Evolutionary conservation across 2,329 filamentous ascomycete species (phyloP).

Genomic region (Davidsoniella virescens): DNA sequence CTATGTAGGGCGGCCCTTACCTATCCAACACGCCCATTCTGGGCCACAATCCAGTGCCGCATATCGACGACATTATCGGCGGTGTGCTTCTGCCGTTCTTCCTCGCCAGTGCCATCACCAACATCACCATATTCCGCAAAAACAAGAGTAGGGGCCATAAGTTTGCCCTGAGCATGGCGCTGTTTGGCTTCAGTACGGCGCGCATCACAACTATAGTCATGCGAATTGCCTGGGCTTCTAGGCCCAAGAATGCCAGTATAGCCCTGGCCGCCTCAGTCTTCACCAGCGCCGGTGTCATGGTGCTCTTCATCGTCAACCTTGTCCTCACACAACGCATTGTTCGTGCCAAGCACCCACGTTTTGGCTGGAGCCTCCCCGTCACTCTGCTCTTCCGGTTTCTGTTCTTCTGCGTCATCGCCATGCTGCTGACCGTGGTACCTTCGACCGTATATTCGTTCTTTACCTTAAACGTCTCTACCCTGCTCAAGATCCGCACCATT

Average conservation of each 20-base stretch:
- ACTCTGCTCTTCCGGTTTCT: conserved; percentile 38
- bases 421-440: conserved; percentile 50
- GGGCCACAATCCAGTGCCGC: conserved; percentile 39
- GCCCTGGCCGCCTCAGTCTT: conserved; percentile 51
- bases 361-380: conserved; percentile 50
- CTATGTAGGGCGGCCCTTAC: conserved; percentile 1
- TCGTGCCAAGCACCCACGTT: conserved; percentile 50
- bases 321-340: conserved; percentile 62
- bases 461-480: conserved; percentile 37
- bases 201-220: conserved; percentile 34
- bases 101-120: conserved; percentile 31
- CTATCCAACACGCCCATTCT: background rate
- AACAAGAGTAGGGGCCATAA: conserved; percentile 35
- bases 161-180: conserved; percentile 40
- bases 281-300: conserved; percentile 54
- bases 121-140: conserved; percentile 41
- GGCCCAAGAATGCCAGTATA: conserved; percentile 24
- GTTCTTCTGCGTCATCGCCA: conserved; percentile 39
- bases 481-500: conserved; percentile 40
- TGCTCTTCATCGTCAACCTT: conserved; percentile 65
- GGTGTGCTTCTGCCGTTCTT: conserved; percentile 47
- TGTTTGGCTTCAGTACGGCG: conserved; percentile 43
- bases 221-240: conserved; percentile 36
- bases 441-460: conserved; percentile 50
- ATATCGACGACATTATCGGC: conserved; percentile 48